phyloP scores from a whole-genome alignment of 2,329 filamentous ascomycete species.

The Colletotrichum orbiculare region DNA sequence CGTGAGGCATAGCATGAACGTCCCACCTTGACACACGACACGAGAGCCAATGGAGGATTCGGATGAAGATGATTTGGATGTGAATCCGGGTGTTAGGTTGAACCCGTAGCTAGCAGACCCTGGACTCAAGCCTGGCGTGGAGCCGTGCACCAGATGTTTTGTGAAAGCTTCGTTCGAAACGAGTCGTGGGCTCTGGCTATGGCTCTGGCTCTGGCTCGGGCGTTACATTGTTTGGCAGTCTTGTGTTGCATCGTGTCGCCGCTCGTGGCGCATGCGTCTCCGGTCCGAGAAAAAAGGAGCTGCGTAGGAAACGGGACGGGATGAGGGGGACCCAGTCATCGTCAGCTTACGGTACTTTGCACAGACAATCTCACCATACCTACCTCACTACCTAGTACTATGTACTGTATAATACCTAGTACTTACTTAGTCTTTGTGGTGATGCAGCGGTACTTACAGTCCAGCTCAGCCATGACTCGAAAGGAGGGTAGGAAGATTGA shows the following conservation, averaged over 20 bases:
- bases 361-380: background rate
- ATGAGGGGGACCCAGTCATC: background rate
- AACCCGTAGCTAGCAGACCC: constrained; percentile 20
- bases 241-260: background rate
- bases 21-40: constrained; percentile 20
- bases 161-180: constrained; percentile 24
- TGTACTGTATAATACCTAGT: too few relatives aligned
- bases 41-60: constrained; percentile 13
- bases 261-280: constrained; percentile 15
- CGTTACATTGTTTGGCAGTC: background rate
- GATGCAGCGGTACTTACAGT: background rate
- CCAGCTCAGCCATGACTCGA: constrained; percentile 15
- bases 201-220: background rate
- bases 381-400: background rate
- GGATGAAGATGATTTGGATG: constrained; percentile 14
- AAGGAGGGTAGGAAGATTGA: constrained; percentile 6
- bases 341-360: constrained; percentile 7
- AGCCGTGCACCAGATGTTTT: constrained; percentile 29
- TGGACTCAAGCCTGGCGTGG: constrained; percentile 15
- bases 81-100: constrained; percentile 2
- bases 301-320: background rate
- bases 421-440: background rate
- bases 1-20: constrained; percentile 25
- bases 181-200: constrained; percentile 14
- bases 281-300: constrained; percentile 3